Percentiles rank a stretch among this genome's conserved stretches.
These are phyloP conservation scores for Heterobasidion parviporum DNA, from an alignment of 1,284 basidiomycete genomes.

Conservation along the genomic window DNA sequence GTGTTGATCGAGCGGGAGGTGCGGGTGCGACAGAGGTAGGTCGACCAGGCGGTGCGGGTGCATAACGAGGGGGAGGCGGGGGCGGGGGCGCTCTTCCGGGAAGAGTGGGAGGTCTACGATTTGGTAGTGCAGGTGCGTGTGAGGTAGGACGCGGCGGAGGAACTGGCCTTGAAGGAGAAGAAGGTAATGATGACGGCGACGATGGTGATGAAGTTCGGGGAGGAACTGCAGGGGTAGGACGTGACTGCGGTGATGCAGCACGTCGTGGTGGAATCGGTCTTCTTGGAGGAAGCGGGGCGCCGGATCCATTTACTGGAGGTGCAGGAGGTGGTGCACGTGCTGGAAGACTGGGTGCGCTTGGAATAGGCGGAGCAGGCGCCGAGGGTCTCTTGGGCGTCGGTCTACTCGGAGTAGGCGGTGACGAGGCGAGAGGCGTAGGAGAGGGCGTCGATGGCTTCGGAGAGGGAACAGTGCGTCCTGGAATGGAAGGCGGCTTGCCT, in stretches of 20 bases:
- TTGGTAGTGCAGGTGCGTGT: conserved; percentile 18
- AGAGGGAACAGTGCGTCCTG: conserved; percentile 36
- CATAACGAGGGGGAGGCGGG: conserved; percentile 6
- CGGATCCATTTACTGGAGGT: conserved; percentile 19
- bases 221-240: conserved; percentile 20
- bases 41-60: conserved; percentile 8
- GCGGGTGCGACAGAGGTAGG: conserved; percentile 12
- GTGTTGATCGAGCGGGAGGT: conserved; percentile 17
- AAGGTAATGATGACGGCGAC: conserved; percentile 9
- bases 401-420: conserved; percentile 14
- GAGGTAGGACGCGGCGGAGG: conserved; percentile 11
- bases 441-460: conserved; percentile 22
- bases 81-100: not conserved
- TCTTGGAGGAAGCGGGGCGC: conserved; percentile 19
- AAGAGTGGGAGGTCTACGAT: conserved; percentile 17
- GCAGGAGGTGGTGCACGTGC: conserved; percentile 19
- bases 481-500: conserved; percentile 61
- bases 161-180: conserved; percentile 6
- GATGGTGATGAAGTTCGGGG: conserved; percentile 11
- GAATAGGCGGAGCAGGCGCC: conserved; percentile 24
- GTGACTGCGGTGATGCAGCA: conserved; percentile 18
- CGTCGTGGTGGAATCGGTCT: conserved; percentile 23
- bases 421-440: conserved; percentile 9
- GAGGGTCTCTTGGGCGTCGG: conserved; percentile 22
- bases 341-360: conserved; percentile 17